Base-by-base conservation (phyloP, 306 rosid species). In the Dalbergia cultrata region DNA sequence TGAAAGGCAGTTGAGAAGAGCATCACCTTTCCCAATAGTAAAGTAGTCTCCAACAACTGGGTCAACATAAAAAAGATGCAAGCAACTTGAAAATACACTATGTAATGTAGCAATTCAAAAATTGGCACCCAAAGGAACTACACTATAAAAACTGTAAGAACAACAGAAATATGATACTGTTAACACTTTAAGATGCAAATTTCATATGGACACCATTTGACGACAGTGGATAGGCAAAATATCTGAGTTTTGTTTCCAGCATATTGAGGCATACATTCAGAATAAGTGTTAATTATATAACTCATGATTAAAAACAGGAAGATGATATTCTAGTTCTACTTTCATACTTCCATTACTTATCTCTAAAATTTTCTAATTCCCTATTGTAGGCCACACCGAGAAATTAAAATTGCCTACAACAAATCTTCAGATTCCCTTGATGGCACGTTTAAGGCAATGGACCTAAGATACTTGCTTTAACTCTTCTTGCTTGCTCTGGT, bases 1-100 rank as follows among this genome's bases (percentile, higher is more conserved):
- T 60, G 66, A 78, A 77, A 62, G 59, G 69, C 31, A 74, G 81
- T 59, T 26, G 81, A 66, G 73, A 81, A 88, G 74, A 88, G 86
- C 89, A 85, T 85, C 67, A 76, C 70, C 78, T 69, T 70, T 62
- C 63, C 74, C 43, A 70, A 13, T 39, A 59, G 45, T 67, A 66
- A 57, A 65, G 44, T 7, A 37, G 12, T 12, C 63, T 67, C 34
- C 57, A 56, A 67, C 7, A 41, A 67, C 74, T 77, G 67, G 65
- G 39, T 19, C 77, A 75, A 47, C 57, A 31, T 2, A 59, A 75
- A 75, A 18, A 52, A 8, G 26, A 47, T 35, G 33, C 34, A 63
- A 80, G 56, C 35, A 72, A 54, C 63, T 39, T 63, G 22, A 54
- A 57, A 4, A 56, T 54, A 44, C 43, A 44, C 54, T 56, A 37